Percentiles rank a stretch among this genome's conserved stretches.
These are phyloP conservation scores for Ambrosiella beaveri DNA, from an alignment of 2,329 filamentous ascomycete species.

Conservation along the genomic window DNA sequence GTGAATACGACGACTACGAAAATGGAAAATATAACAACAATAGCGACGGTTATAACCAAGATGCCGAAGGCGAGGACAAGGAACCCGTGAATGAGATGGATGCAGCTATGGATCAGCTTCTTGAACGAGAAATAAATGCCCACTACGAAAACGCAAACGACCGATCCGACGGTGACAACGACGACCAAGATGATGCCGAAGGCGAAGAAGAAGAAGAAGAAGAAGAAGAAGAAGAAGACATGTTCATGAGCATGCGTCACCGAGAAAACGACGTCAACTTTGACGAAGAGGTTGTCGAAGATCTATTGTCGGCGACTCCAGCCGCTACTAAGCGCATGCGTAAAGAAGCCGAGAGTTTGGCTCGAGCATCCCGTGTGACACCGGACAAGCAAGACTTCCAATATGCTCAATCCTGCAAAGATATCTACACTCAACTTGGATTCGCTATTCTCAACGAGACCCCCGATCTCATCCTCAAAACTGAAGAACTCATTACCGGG, in stretches of 20 bases:
- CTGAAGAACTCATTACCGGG: constrained; percentile 50
- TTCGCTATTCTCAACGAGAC: constrained; percentile 49
- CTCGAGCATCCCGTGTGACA: constrained; percentile 26
- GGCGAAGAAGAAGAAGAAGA: constrained; percentile 17
- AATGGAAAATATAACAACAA: constrained; percentile 18
- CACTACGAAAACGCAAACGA: background rate
- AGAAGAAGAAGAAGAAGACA: background rate
- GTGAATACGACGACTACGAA: constrained; percentile 20
- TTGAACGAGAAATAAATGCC: constrained; percentile 13
- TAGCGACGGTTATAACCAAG: constrained; percentile 17
- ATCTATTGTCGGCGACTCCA: constrained; percentile 33
- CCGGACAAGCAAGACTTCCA: constrained; percentile 38
- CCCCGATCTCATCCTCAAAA: constrained; percentile 54
- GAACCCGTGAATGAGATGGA: constrained; percentile 20
- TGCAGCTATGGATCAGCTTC: constrained; percentile 13
- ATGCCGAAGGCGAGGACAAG: constrained; percentile 20
- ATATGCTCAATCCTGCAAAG: constrained; percentile 55
- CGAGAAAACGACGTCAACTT: constrained; percentile 26
- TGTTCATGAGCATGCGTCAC: constrained; percentile 14
- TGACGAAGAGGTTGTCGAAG: constrained; percentile 12
- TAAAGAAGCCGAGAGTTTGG: constrained; percentile 38
- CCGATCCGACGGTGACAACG: background rate
- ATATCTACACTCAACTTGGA: constrained; percentile 39
- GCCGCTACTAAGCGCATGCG: constrained; percentile 35
- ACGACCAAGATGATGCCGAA: constrained; percentile 1